Evolutionary conservation across 2,329 filamentous ascomycete genomes (phyloP), one percentile per base, ranked within the genome.

Genomic region (Penicillium rolfsii): DNA sequence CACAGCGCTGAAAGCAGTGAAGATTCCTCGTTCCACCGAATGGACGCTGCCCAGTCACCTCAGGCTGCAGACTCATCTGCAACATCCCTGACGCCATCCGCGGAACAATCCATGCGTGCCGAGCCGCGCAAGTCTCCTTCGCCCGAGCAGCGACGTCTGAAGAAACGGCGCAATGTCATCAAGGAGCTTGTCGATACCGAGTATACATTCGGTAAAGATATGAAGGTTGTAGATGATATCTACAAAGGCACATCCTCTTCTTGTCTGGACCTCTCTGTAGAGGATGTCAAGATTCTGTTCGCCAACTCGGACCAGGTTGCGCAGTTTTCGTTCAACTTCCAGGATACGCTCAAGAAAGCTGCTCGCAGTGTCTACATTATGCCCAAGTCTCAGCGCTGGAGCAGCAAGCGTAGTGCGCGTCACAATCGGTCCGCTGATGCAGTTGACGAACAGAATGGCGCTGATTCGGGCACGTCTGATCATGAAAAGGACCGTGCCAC

Each of bases 191-290:
- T 97, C 49, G 93, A 97, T 71, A 99, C 95, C 0, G 95, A 99
- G 74, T 88, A 92, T 52, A 88, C 89, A 5, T 98, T 96, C 76
- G 88, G 96, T 59, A 87, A 92, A 65, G 95, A 99, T 74, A 94
- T 99, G 91, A 97, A 93, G 74, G 94, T 99, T 56, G 90, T 97
- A 2, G 92, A 96, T 71, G 93, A 98, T 72, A 98, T 99, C 57
- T 99, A 98, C 82, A 96, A 96, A 77, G 93, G 91, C 46, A 98
- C 95, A 0, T 91, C 92, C 0, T 88, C 90, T 67, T 90, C 90
- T 11, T 93, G 91, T 58, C 87, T 91, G 8, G 87, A 92, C 64
- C 85, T 97, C 30, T 91, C 90, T 46, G 81, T 86, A 45, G 91
- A 94, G 65, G 96, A 96, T 64, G 89, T 96, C 70, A 96, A 93